Base-by-base conservation (phyloP, 257 asterid species). In the Orobanche coerulescens region DNA sequence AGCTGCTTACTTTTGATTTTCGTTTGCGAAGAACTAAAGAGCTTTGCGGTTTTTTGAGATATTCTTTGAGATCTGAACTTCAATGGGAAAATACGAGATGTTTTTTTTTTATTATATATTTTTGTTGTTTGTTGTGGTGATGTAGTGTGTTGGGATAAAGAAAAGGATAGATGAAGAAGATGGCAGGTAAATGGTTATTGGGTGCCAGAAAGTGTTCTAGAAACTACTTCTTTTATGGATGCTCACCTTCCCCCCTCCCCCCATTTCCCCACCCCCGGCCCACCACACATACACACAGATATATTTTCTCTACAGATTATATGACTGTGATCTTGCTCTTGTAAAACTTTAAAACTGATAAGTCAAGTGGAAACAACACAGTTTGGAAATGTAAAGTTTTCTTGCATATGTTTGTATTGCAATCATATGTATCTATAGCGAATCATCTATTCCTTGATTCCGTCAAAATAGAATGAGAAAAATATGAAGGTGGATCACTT, bases 61-160 rank as follows among this genome's bases (percentile, higher is more conserved):
- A 31, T n/a, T 54, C 22, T 51, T 40, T 55, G 73, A 77, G 76
- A 71, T 78, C 78, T 76, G 77, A 39, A 58, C 51, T 62, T 26
- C 8, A 66, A 34, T 25, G 71, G 44, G 57, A 25, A 34, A 28
- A 58, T 23, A 16, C 10, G 12, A 39, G 28, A 6, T 24, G 30
- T 28, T 61, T 40, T 19, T 25, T 25, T 56, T 50, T 3, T 14
- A 18, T 14, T 48, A 48, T 47, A 31, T 30, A 10, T 12, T 62
- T 55, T 15, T 48, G 30, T 58, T 65, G 71, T 22, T 56, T 68
- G 62, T 47, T 42, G 71, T 61, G 68, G 68, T 46, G 33, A 7
- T n/a, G n/a, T n/a, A n/a, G n/a, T n/a, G n/a, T n/a, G n/a, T n/a
- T n/a, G n/a, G n/a, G n/a, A n/a, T 56, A 20, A 52, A 53, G 62